Percentiles rank a stretch among this genome's conserved stretches.
phyloP scores from a whole-genome alignment of 176 grass and related monocot species.

The Musa troglodytarum region DNA sequence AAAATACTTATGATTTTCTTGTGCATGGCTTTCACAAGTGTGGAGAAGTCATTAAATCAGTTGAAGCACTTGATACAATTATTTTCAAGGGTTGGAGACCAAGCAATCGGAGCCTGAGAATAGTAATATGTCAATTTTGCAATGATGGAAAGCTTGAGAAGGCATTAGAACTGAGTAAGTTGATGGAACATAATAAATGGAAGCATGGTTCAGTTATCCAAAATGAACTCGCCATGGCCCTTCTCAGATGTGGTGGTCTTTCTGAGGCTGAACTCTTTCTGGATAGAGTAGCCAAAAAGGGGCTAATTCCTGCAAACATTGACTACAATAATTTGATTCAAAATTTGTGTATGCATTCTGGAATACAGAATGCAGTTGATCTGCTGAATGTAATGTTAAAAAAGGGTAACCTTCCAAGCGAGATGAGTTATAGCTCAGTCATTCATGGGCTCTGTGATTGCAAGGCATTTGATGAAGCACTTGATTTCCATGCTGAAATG shows the following conservation, averaged over 20 bases:
- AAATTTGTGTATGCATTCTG: slow-evolving; percentile 44
- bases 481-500: slow-evolving; percentile 76
- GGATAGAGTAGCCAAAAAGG: slow-evolving; percentile 37
- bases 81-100: slow-evolving; percentile 55
- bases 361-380: slow-evolving; percentile 48
- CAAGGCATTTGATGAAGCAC: slow-evolving; percentile 53
- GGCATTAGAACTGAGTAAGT: slow-evolving; percentile 55
- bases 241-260: slow-evolving; percentile 47
- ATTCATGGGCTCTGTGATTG: slow-evolving; percentile 33
- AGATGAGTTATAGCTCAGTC: slow-evolving; percentile 55
- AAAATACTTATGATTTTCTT: slow-evolving; percentile 79
- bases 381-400: slow-evolving; percentile 74
- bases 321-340: slow-evolving; percentile 50
- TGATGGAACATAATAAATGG: slow-evolving; percentile 50
- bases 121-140: slow-evolving; percentile 56
- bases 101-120: slow-evolving; percentile 79
- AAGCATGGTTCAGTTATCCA: slow-evolving; percentile 51
- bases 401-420: slow-evolving; percentile 43
- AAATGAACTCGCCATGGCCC: slow-evolving; percentile 29
- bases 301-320: slow-evolving; percentile 20
- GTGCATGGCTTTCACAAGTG: slow-evolving; percentile 66
- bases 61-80: slow-evolving; percentile 56
- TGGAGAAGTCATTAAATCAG: slow-evolving; percentile 39
- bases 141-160: slow-evolving; percentile 45
- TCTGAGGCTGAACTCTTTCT: slow-evolving; percentile 56